Conservation (phyloP, 129 eudicot species). For the Mikania micrantha region DNA sequence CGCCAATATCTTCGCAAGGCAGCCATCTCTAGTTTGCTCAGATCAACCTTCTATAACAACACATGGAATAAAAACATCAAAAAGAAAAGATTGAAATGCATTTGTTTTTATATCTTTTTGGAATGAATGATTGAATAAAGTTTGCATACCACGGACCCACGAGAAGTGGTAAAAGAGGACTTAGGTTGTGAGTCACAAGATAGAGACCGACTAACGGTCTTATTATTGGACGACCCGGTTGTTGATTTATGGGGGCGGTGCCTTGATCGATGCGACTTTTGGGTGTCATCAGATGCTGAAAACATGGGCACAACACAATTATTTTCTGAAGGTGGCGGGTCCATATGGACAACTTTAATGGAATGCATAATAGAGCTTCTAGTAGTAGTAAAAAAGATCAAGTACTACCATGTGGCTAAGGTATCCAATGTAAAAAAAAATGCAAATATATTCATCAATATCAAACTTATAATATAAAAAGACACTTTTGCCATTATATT, state of each 20-base stretch:
- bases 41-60: conserved; percentile 63
- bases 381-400: conserved; percentile 23
- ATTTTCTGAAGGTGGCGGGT: conserved; percentile 35
- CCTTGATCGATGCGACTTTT: conserved; percentile 71
- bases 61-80: neutral
- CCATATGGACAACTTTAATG: conserved; percentile 29
- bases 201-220: conserved; percentile 53
- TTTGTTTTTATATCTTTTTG: neutral
- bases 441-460: conserved; percentile 19
- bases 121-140: conserved; percentile 11
- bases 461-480: conserved; percentile 18
- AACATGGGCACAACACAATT: conserved; percentile 28
- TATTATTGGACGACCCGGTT: conserved; percentile 52
- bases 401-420: conserved; percentile 32
- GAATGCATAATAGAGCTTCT: conserved; percentile 33
- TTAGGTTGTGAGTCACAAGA: conserved; percentile 74
- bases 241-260: conserved; percentile 54
- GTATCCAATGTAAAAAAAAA: conserved; percentile 30
- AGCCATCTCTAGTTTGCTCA: conserved; percentile 84
- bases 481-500: conserved; percentile 18
- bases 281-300: conserved; percentile 76
- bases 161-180: conserved; percentile 43
- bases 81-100: neutral
- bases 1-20: conserved; percentile 76
- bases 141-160: conserved; percentile 51